Evolutionary conservation across 2,329 filamentous ascomycete species (phyloP).

Genomic region (Hypoxylon sp.): DNA sequence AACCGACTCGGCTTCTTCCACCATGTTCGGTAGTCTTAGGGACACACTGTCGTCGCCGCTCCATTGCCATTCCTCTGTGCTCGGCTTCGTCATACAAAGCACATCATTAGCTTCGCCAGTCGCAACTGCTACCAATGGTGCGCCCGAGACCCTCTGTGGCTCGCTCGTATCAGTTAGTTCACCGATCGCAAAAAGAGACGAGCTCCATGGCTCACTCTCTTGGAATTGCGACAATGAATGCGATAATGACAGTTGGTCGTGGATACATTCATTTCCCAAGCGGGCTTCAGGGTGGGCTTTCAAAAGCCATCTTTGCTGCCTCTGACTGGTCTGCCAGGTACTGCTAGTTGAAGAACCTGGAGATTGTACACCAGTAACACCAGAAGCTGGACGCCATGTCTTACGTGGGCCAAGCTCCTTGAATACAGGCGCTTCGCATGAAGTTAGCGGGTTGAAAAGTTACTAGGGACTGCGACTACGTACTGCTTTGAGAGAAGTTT

Average conservation of each 20-base stretch:
- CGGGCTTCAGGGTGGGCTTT: slow-evolving; percentile 67
- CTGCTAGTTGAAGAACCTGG: slow-evolving; percentile 28
- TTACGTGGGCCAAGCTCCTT: slow-evolving; percentile 46
- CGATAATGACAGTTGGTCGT: slow-evolving; percentile 47
- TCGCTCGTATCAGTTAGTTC: slow-evolving; percentile 63
- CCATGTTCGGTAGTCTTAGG: slow-evolving; percentile 63
- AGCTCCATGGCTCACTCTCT: slow-evolving; percentile 31
- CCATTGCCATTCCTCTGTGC: slow-evolving; percentile 70
- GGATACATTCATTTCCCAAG: slow-evolving; percentile 49
- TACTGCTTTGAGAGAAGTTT: slow-evolving; percentile 48
- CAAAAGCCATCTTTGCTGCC: slow-evolving; percentile 63
- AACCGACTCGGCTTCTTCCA: slow-evolving; percentile 60
- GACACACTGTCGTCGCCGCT: slow-evolving; percentile 60
- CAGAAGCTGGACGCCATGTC: slow-evolving; percentile 49
- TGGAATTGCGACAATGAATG: slow-evolving; percentile 26
- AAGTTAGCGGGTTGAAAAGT: slow-evolving; percentile 39
- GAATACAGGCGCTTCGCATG: slow-evolving; percentile 50
- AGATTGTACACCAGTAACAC: slow-evolving; percentile 19
- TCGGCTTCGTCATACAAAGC: slow-evolving; percentile 68
- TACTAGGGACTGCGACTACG: slow-evolving; percentile 18
- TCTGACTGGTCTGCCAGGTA: slow-evolving; percentile 47
- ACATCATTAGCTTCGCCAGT: slow-evolving; percentile 72
- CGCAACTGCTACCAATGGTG: slow-evolving; percentile 62
- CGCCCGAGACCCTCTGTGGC: slow-evolving; percentile 47
- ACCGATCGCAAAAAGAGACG: slow-evolving; percentile 69